Base-by-base conservation (phyloP, 2,329 filamentous ascomycete genomes). In the Pseudogymnoascus sp. region DNA sequence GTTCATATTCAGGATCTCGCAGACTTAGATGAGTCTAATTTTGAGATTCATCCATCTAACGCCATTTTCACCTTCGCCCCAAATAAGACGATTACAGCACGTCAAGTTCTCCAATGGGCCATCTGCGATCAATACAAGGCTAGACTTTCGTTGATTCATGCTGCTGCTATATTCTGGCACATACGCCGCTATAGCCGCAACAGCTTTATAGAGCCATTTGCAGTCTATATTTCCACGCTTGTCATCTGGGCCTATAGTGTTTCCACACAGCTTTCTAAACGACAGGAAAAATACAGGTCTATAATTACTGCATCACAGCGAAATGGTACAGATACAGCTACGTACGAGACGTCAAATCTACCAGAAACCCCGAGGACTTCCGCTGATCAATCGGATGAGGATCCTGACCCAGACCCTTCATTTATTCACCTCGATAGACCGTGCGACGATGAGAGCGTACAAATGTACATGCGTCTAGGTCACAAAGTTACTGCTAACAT, bases 101-200 rank as follows among this genome's bases (percentile, higher is more conserved):
- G 59, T 1, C 68, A 71, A 13, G 67, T 68, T 31, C 42, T 62
- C 18, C 40, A 61, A 37, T 67, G 66, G 66, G 61, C 63, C 10
- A 45, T 66, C 10, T 60, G 62, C 25, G 72, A 76, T 64, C 69
- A 77, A 65, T 74, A 73, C 63, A 80, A 80, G 68, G 77, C 79
- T 7, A 71, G 78, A 7, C 70, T 80, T 0, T 72, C 76, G 13
- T 68, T 75, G 1, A 68, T 80, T 3, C 79, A 80, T 61, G 76
- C 76, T 27, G 78, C 77, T 3, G 72, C 73, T 3, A 64, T 78
- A 1, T 76, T 77, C 62, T 80, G 78, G 77, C 77, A 80, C 63
- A 67, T 80, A 0, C 72, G 78, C 0, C 71, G 77, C 7, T 79
- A 78, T 61, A 74, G 73, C 15, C 69, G 70, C 3, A 71, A 73